Evolutionary conservation across 2,329 filamentous ascomycete genomes (phyloP).

Genomic region (Aspergillus melleus): DNA sequence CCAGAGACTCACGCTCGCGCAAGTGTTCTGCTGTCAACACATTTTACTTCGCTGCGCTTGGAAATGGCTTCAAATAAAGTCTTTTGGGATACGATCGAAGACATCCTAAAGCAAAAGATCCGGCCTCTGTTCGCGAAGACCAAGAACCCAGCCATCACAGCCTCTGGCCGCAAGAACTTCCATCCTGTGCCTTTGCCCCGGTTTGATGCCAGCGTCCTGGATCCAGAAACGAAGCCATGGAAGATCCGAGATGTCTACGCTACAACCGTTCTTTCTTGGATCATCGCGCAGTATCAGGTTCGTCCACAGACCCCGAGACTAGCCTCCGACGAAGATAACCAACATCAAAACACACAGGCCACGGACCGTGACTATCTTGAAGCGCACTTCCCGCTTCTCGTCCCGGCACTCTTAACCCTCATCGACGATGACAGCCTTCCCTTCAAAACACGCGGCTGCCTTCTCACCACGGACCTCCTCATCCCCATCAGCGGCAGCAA

Average conservation of each 20-base stretch:
- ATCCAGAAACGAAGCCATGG: slow-evolving; percentile 42
- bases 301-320: slow-evolving; percentile 8
- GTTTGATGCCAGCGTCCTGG: slow-evolving; percentile 38
- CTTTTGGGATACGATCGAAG: slow-evolving; percentile 21
- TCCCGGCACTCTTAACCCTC: slow-evolving; percentile 44
- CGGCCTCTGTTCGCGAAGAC: slow-evolving; percentile 44
- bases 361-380: slow-evolving; percentile 35
- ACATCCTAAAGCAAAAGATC: slow-evolving; percentile 28
- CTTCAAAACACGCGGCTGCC: slow-evolving; percentile 42
- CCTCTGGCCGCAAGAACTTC: slow-evolving; percentile 45
- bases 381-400: slow-evolving; percentile 45
- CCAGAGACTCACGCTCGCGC: slow-evolving; percentile 20
- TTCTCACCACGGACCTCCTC: slow-evolving; percentile 37
- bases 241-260: slow-evolving; percentile 38
- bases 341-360: slow-evolving; percentile 21
- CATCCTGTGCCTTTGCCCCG: slow-evolving; percentile 38
- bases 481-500: slow-evolving; percentile 33
- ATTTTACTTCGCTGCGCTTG: not conserved
- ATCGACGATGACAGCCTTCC: slow-evolving; percentile 43
- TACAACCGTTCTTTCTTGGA: slow-evolving; percentile 37
- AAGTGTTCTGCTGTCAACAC: slow-evolving; percentile 14
- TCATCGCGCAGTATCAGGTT: slow-evolving; percentile 39
- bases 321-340: not conserved
- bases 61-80: not conserved
- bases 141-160: slow-evolving; percentile 44